phyloP scores from a whole-genome alignment of 1,284 basidiomycete genomes.

The Puccinia polysora region DNA sequence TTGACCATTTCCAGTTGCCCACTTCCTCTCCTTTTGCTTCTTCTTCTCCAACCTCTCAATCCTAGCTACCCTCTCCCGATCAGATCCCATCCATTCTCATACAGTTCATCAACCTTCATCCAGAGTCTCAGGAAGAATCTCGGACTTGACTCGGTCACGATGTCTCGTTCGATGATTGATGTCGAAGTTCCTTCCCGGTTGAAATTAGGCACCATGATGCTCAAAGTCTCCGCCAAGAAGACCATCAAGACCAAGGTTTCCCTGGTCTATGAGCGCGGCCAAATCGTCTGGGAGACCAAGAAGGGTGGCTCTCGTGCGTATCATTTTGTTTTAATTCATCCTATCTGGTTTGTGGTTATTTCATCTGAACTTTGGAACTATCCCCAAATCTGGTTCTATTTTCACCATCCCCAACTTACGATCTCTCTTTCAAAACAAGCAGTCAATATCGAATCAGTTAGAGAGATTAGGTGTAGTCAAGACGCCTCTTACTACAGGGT shows the following conservation, averaged over 20 bases:
- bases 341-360: slow-evolving; percentile 15
- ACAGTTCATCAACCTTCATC: too few relatives aligned
- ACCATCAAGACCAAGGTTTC: slow-evolving; percentile 69
- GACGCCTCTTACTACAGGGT: slow-evolving; percentile 73
- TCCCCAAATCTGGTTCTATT: not conserved
- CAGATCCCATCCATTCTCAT: not conserved
- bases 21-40: too few relatives aligned
- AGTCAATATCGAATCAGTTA: slow-evolving; percentile 86
- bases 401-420: slow-evolving; percentile 6
- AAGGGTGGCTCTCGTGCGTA: slow-evolving; percentile 68
- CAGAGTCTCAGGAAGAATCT: too few relatives aligned
- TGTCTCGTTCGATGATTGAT: slow-evolving; percentile 40
- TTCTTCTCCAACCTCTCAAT: too few relatives aligned
- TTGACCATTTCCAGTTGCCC: too few relatives aligned
- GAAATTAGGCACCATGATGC: slow-evolving; percentile 58
- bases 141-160: not conserved
- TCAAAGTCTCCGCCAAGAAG: slow-evolving; percentile 81
- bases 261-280: slow-evolving; percentile 72
- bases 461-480: slow-evolving; percentile 76
- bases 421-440: slow-evolving; percentile 16
- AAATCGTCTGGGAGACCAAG: slow-evolving; percentile 78
- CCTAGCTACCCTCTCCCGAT: too few relatives aligned
- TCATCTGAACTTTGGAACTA: not conserved
- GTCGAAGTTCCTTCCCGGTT: slow-evolving; percentile 43
- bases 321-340: not conserved